phyloP scores from a whole-genome alignment of 495 filamentous ascomycete genomes.

The Aspergillus affinis region DNA sequence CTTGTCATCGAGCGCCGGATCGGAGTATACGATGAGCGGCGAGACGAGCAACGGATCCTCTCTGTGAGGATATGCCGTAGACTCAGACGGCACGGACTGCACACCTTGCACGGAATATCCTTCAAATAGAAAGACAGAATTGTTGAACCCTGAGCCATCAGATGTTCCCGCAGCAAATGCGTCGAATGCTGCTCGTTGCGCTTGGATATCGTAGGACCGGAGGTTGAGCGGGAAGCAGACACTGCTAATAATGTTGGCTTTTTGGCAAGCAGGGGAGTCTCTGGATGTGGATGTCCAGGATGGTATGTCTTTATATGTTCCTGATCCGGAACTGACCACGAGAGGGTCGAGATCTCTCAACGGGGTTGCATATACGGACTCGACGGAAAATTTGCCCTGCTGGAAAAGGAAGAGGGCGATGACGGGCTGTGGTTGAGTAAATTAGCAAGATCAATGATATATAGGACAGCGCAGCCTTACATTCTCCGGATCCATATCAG shows the following conservation, averaged over 20 bases:
- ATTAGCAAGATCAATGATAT: not conserved
- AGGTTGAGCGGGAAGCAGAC: slow-evolving; percentile 23
- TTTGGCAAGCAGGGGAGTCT: slow-evolving; percentile 14
- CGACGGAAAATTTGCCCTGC: slow-evolving; percentile 4
- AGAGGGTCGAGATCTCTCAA: slow-evolving; percentile 22
- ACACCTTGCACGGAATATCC: slow-evolving; percentile 38
- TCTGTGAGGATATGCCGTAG: slow-evolving; percentile 40
- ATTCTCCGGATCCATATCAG: slow-evolving; percentile 8
- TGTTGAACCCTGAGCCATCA: slow-evolving; percentile 29
- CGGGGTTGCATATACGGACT: slow-evolving; percentile 7
- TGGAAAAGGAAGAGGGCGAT: slow-evolving; percentile 11
- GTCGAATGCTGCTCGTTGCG: slow-evolving; percentile 20
- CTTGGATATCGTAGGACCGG: slow-evolving; percentile 16
- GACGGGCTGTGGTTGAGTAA: slow-evolving; percentile 1
- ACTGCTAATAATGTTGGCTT: slow-evolving; percentile 7
- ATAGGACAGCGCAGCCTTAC: slow-evolving; percentile 3
- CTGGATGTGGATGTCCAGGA: slow-evolving; percentile 12
- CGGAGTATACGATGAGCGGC: slow-evolving; percentile 17
- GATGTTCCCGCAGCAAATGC: slow-evolving; percentile 37
- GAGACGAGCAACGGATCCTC: slow-evolving; percentile 25
- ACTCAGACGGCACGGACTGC: slow-evolving; percentile 20
- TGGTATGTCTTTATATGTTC: slow-evolving; percentile 20
- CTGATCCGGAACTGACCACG: slow-evolving; percentile 6
- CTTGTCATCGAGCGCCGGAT: slow-evolving; percentile 19
- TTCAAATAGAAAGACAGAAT: slow-evolving; percentile 35